Evolutionary conservation across 1,284 basidiomycete species (phyloP).

Genomic region (Lentinula novae-zelandiae): DNA sequence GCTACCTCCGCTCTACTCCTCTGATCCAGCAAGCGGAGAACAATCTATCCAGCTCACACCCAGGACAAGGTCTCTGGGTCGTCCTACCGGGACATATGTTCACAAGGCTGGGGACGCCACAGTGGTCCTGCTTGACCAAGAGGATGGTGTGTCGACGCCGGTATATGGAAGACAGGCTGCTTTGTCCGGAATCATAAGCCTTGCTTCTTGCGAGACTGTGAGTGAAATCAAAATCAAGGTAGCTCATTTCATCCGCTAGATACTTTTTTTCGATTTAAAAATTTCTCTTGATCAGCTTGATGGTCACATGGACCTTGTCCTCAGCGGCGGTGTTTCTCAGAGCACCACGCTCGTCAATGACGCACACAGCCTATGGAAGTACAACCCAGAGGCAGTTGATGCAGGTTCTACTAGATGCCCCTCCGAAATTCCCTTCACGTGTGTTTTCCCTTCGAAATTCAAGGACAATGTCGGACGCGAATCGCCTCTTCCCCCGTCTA

Average conservation of each 20-base stretch:
- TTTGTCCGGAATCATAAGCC: conserved; percentile 34
- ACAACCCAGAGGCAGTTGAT: conserved; percentile 20
- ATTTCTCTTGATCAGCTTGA: conserved; percentile 40
- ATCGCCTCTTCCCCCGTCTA: conserved; percentile 50
- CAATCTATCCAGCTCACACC: conserved; percentile 34
- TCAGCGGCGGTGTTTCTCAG: conserved; percentile 35
- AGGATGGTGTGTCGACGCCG: conserved; percentile 29
- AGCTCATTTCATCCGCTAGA: conserved; percentile 18
- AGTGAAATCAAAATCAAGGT: conserved; percentile 43
- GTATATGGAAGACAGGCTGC: conserved; percentile 30
- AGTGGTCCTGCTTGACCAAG: conserved; percentile 36
- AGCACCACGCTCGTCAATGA: conserved; percentile 30
- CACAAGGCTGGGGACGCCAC: conserved; percentile 30
- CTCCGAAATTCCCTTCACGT: conserved; percentile 42
- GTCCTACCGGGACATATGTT: conserved; percentile 30
- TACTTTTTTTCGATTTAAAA: conserved; percentile 4
- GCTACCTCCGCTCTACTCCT: conserved; percentile 37
- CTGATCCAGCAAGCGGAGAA: conserved; percentile 32
- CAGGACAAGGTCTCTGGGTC: conserved; percentile 15
- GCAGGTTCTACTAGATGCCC: conserved; percentile 31
- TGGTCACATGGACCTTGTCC: conserved; percentile 41
- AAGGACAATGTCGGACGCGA: conserved; percentile 25
- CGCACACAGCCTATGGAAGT: conserved; percentile 38
- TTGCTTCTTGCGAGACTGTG: conserved; percentile 36
- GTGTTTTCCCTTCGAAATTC: conserved; percentile 44